Evolutionary conservation across 192 early-diverging fungal species (phyloP), one percentile per base, ranked within the genome.

Genomic region (Backusella tuberculispora): DNA sequence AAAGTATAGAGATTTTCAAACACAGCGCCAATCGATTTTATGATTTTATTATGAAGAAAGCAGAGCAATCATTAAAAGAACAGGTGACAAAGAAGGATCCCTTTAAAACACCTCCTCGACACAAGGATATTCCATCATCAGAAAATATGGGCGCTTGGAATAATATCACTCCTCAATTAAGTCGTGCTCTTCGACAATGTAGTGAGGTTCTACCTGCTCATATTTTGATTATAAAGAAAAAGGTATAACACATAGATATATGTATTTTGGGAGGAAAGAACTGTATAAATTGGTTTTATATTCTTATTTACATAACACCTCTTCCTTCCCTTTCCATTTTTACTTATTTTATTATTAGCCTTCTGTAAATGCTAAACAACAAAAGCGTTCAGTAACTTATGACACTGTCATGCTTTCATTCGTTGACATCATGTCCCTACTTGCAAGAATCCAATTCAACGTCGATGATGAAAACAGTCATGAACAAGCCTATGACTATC

Each of bases 401-500:
- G 40, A 40, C 0, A 26, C 69, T n/a, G 42, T 74, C 17, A 64
- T 71, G 4, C 50, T 82, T 26, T 60, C 77, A 3, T 69, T 63
- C 43, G 66, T 84, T 17, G 78, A 80, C 45, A 75, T 72, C 41
- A 72, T 80, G 48, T 46, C 72, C 14, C 34, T 83, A 14, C 47
- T 84, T 40, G 64, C 75, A 9, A 72, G 64, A 42, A 80, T 79
- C 43, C 34, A 63, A 13, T 74, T 80, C 67, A 44, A 72, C 24
- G 29, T 79, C 5, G 40, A 66, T 44, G 50, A 79, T 19, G 43
- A 44, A 5, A 45, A 64, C 34, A 48, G 74, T 0, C 68, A 80
- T 50, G 37, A 72, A 4, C 65, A 75, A 56, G 81, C 77, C 4
- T 78, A 75, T 38, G 73, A 66, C 19, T 74, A 79, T 53, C 69